Evolutionary conservation across 306 rosid genomes (phyloP), one percentile per base, ranked within the genome.

Genomic region (Begonia fuchsioides): DNA sequence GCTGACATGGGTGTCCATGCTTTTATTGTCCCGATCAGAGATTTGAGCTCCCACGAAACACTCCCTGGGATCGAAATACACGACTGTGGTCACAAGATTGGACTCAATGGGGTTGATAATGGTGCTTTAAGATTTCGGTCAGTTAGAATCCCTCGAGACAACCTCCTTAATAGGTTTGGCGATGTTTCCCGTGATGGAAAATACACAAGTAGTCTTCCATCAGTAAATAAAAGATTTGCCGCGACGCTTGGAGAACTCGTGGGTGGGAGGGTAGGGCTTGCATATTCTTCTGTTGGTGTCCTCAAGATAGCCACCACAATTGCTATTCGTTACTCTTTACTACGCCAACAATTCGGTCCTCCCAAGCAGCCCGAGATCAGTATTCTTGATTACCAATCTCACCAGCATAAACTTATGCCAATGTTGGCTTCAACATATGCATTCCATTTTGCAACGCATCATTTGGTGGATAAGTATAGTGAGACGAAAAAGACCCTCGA

Each of bases 1-100:
- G 60, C 92, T 60, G 98, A 90, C 68, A 81, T 90, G 98, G 98
- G 98, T 45, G 95, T 90, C 46, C 95, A 85, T 68, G 95, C 95
- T 55, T 85, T 90, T 81, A 81, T 90, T 39, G 95, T 90, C 35
- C 94, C 95, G 3, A 76, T 90, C 67, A 75, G 98, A 73, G 94
- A 84, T 70, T 47, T 85, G 65, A 59, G 76, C 73, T 76, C 98
- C 50, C 94, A 85, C 52, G 73, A 84, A 67, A 75, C 93, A 62
- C 95, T 90, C 56, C 87, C 85, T 7, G 98, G 98, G 41, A 58
- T 90, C 68, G 98, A 90, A 71, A 90, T 90, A 64, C 84, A 85
- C 17, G 98, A 90, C 70, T 90, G 98, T 57, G 98, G 98, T 39
- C 79, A 84, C 58, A 90, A 90, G 79, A 67, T 90, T 43, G 98